Evolutionary conservation across 805 yeast genomes (phyloP), one percentile per base, ranked within the genome.

Genomic region (Zygoascus ofunaensis): DNA sequence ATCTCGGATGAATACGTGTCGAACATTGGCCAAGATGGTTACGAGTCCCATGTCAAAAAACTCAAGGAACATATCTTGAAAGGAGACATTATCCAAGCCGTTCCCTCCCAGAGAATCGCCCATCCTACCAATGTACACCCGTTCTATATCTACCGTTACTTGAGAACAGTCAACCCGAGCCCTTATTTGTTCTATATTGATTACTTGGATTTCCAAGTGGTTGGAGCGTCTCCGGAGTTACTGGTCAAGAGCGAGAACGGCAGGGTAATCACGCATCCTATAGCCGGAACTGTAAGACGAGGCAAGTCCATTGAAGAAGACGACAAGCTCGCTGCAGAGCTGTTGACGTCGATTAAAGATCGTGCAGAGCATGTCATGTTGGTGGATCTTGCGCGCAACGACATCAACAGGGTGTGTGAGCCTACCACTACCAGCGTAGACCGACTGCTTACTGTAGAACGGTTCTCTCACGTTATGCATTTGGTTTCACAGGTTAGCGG

Each of bases 321-420:
- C 57, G 95, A 89, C 59, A 67, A 66, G 49, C 72, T 87, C 43
- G 97, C 97, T 2, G 70, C 71, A 14, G 76, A 77, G 45, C 74
- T 92, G 53, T 72, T 84, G 56, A 65, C 80, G 7, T 83, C 94
- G 14, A 67, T 80, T 51, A 92, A 92, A 59, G 99, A 92, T 64
- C 77, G 97, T 39, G 96, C 98, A 1, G 99, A 92, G 66, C 99
- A 92, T 64, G 92, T 92, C 45, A 92, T 92, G 99, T 77, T 92
- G 64, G 99, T 92, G 17, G 99, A 92, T 64, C 73, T 92, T 58
- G 98, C 98, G 3, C 76, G 99, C 61, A 92, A 92, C 59, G 99
- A 92, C 61, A 79, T 92, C 56, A 92, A 92, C 66, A 74, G 98
- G 53, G 81, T 92, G n/a, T 90, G 97, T 66, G 79, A 81, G 48